These are phyloP conservation scores for Pharus latifolius DNA, from an alignment of 176 grass and related monocot genomes.

Conservation along the genomic window DNA sequence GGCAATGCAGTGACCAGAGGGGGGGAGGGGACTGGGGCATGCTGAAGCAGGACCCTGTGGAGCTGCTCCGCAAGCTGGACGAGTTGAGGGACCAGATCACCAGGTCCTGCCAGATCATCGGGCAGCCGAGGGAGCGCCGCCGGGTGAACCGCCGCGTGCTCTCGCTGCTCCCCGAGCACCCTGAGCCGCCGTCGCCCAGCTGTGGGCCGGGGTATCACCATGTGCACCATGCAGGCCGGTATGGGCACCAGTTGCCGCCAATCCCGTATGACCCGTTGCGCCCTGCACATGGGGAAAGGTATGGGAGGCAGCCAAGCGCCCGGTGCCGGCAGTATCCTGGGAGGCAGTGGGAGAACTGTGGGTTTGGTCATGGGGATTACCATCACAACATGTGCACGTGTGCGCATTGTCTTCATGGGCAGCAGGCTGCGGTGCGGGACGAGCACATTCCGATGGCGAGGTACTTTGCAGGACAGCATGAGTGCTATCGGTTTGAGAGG, in stretches of 20 bases:
- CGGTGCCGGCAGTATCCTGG: conserved; percentile 34
- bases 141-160: conserved; percentile 3
- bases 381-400: conserved; percentile 30
- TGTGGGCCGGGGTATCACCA: conserved; percentile 21
- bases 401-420: conserved; percentile 23
- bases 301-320: conserved; percentile 18
- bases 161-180: conserved; percentile 26
- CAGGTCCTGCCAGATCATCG: conserved; percentile 47
- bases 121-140: conserved; percentile 28
- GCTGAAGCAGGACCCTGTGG: conserved; percentile 51
- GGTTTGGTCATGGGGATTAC: conserved; percentile 21
- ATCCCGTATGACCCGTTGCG: conserved; percentile 11
- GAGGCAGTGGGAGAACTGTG: conserved; percentile 35
- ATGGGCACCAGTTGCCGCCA: conserved; percentile 27
- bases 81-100: conserved; percentile 79
- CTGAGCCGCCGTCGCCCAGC: conserved; percentile 6
- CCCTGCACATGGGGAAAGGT: conserved; percentile 29
- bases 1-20: conserved; percentile 42
- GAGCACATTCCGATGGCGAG: conserved; percentile 39
- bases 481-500: conserved; percentile 34
- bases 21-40: conserved; percentile 28
- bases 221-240: conserved; percentile 13
- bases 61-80: conserved; percentile 83
- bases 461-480: conserved; percentile 47
- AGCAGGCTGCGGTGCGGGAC: conserved; percentile 15